phyloP scores from a whole-genome alignment of 768 basidiomycete genomes.

The Naganishia friedmannii region DNA sequence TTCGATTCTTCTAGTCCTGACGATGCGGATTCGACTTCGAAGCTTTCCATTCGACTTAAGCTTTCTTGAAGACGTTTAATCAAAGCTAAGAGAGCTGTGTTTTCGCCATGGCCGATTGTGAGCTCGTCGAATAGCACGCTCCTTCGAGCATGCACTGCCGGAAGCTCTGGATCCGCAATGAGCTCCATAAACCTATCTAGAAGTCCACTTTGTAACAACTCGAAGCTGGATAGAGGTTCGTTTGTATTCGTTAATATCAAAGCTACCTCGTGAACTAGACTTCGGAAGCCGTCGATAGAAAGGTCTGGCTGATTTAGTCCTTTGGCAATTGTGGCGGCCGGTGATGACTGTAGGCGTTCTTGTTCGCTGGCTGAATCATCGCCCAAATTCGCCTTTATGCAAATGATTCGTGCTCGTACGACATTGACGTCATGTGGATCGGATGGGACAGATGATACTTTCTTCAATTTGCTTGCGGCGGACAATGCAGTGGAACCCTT shows the following conservation, averaged over 20 bases:
- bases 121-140: slow-evolving; percentile 78
- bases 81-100: slow-evolving; percentile 67
- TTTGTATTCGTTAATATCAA: slow-evolving; percentile 65
- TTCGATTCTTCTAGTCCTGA: slow-evolving; percentile 65
- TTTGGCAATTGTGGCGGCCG: not conserved
- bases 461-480: not conserved
- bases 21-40: slow-evolving; percentile 86
- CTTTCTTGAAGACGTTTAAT: slow-evolving; percentile 97
- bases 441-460: slow-evolving; percentile 31
- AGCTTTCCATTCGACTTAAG: slow-evolving; percentile 88
- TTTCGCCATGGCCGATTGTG: slow-evolving; percentile 52
- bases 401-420: slow-evolving; percentile 81
- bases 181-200: slow-evolving; percentile 81
- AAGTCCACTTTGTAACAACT: slow-evolving; percentile 87
- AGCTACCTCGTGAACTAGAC: slow-evolving; percentile 70
- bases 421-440: slow-evolving; percentile 90
- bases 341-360: not conserved
- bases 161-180: slow-evolving; percentile 61
- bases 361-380: slow-evolving; percentile 33
- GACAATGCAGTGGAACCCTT: not conserved
- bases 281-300: slow-evolving; percentile 56
- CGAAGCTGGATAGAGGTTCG: slow-evolving; percentile 84
- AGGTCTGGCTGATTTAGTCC: slow-evolving; percentile 5
- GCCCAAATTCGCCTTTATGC: slow-evolving; percentile 67
- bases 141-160: slow-evolving; percentile 59